These are phyloP conservation scores for Quercus mongolica DNA, from an alignment of 306 rosid genomes.

Conservation along the genomic window DNA sequence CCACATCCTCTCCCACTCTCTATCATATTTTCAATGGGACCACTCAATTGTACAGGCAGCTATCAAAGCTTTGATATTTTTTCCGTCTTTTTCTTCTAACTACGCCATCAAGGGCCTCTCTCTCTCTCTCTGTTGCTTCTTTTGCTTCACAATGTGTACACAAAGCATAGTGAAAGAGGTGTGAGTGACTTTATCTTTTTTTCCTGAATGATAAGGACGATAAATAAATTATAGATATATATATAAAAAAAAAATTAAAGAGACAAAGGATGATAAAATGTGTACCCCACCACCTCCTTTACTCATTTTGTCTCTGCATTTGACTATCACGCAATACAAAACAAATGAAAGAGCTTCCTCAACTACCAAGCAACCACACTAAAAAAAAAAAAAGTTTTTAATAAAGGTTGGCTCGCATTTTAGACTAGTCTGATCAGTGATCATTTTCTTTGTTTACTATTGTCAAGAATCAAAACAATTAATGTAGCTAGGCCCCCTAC, in stretches of 20 bases:
- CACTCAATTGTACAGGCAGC: not conserved
- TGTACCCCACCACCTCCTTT: conserved; percentile 15
- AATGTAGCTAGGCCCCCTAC: not conserved
- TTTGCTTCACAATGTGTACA: not conserved
- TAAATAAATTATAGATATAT: not conserved
- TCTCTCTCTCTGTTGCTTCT: not conserved
- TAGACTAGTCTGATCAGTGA: not conserved
- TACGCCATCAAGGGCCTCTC: not conserved
- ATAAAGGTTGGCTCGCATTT: not conserved
- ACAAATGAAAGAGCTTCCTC: conserved; percentile 22
- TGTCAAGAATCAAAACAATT: not conserved
- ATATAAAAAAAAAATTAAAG: not conserved
- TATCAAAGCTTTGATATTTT: not conserved
- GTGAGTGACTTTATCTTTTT: not conserved
- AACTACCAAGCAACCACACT: conserved; percentile 21
- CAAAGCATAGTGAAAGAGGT: not conserved
- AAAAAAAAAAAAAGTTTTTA: not conserved
- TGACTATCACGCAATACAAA: conserved; percentile 21
- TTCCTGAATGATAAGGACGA: not conserved
- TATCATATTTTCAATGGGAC: not conserved
- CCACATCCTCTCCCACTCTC: too few relatives aligned
- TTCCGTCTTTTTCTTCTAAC: not conserved
- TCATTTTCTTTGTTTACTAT: not conserved
- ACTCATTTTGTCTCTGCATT: conserved; percentile 21
- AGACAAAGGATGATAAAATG: not conserved